Evolutionary conservation across 805 yeast genomes (phyloP), one percentile per base, ranked within the genome.

Genomic region (Saccharomycopsis sp.): DNA sequence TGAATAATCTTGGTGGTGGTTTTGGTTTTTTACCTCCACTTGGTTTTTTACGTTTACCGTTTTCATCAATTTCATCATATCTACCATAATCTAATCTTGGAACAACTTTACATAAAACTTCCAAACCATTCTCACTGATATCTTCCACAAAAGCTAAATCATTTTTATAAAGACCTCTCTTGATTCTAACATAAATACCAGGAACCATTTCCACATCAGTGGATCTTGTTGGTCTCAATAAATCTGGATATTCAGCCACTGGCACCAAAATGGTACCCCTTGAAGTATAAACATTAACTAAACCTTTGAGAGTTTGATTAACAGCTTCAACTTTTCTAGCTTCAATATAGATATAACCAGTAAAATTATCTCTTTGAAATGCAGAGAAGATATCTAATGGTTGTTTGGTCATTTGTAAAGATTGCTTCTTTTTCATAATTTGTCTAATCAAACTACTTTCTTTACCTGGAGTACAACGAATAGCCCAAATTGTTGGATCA

Each of bases 401-500:
- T 39, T 73, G 76, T 45, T 75, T 75, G 52, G 82, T 77, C 51
- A 79, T 73, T 49, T 79, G 81, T 52, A 85, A 64, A 39, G 86
- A 84, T 46, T 79, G 63, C 65, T 85, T 84, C 63, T 88, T 86
- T 52, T 88, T 87, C 62, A 81, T 70, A 37, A 92, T 64, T 49
- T 83, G 83, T 49, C 86, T 75, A 19, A 92, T 95, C 48, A 88
- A 39, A 86, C 95, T 19, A 59, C 85, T 89, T 61, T 92, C 98
- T 51, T 81, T 76, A 37, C 97, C 96, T 26, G 84, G 86, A 54
- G 94, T 75, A 64, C 94, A 86, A 60, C 96, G 76, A 34, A 92
- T 76, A 55, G 95, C 97, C 83, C 95, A 92, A 52, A 92, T 85
- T 40, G 86, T 78, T 6, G 98, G 97, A 57, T 92, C 96, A 53